Base-by-base conservation (phyloP, 345 rosid species). In the Trapa incisa region DNA sequence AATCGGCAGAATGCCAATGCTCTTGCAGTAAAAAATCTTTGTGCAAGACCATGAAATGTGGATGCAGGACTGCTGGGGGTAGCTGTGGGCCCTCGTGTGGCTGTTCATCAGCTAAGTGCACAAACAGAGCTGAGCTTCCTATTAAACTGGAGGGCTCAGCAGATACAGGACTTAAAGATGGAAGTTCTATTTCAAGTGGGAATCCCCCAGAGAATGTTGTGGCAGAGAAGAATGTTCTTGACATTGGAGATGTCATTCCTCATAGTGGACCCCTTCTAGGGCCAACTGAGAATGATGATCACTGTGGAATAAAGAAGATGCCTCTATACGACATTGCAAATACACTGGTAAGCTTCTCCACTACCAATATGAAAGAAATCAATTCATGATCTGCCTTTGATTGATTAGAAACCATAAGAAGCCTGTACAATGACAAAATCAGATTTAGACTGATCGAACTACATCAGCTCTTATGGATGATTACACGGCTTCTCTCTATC, bases 281-380 rank as follows among this genome's bases (percentile, higher is more conserved):
- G 68, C 76, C 81, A 50, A 58, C 53, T 1, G 83, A 67, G 68
- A 72, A 52, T 37, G 77, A 70, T 63, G 86, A 79, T 37, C 74
- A 84, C 32, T 56, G 73, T 17, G 78, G 74, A 16, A 66, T 72
- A n/a, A 82, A 69, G 65, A 86, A 81, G 81, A 84, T 85, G 80
- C 90, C 97, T 36, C 73, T 93, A 60, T 84, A 82, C 41, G 92
- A 88, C 80, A 87, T 87, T 50, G 97, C 89, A 70, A 93, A 90
- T 65, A 82, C 79, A 71, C 65, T 72, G 82, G 91, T 82, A 81
- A 60, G 74, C 60, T 70, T 65, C 64, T 62, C 66, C 43, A 37
- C 48, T 39, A 65, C 6, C 47, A 32, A n/a, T 56, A 50, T 33
- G 32, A 41, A 50, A 58, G 16, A 58, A 35, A 11, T 58, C 14